Evolutionary conservation across 2,329 filamentous ascomycete genomes (phyloP).

Genomic region (Penicillium sp.): DNA sequence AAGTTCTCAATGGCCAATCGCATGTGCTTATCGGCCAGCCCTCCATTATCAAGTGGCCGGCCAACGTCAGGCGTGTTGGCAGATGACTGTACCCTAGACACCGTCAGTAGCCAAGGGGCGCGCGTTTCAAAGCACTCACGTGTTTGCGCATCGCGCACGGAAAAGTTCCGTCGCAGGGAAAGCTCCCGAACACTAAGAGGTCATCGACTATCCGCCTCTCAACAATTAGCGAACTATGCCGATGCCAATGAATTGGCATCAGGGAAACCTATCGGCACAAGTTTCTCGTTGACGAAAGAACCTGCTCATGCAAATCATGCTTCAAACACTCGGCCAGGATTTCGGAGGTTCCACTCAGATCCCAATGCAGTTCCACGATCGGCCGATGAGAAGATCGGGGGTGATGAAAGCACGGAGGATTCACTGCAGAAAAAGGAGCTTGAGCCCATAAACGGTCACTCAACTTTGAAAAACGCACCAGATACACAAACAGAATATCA

Average conservation of each 20-base stretch:
- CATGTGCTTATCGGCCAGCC: slow-evolving; percentile 6
- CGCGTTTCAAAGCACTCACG: slow-evolving; percentile 7
- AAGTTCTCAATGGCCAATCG: slow-evolving; percentile 11
- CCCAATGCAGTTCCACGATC: neutral
- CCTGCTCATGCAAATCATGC: neutral
- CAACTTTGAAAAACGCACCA: neutral
- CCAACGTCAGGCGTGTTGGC: neutral
- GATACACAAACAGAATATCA: neutral
- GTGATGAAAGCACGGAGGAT: neutral
- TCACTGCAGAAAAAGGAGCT: neutral
- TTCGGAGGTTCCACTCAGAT: neutral
- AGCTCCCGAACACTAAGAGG: slow-evolving; percentile 1
- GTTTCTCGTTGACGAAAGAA: neutral
- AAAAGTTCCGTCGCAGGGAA: slow-evolving; percentile 4
- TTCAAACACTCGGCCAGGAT: neutral
- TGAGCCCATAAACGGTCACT: neutral
- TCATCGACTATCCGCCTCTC: neutral
- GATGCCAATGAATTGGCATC: neutral
- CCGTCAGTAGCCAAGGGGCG: slow-evolving; percentile 9
- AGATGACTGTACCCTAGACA: slow-evolving; percentile 11
- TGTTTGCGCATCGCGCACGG: slow-evolving; percentile 6
- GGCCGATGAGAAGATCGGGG: neutral
- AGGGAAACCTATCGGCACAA: neutral
- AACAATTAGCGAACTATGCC: slow-evolving; percentile 1
- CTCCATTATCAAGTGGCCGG: slow-evolving; percentile 7